Conservation (phyloP, 1,284 basidiomycete genomes). For the Puccinia polysora region DNA sequence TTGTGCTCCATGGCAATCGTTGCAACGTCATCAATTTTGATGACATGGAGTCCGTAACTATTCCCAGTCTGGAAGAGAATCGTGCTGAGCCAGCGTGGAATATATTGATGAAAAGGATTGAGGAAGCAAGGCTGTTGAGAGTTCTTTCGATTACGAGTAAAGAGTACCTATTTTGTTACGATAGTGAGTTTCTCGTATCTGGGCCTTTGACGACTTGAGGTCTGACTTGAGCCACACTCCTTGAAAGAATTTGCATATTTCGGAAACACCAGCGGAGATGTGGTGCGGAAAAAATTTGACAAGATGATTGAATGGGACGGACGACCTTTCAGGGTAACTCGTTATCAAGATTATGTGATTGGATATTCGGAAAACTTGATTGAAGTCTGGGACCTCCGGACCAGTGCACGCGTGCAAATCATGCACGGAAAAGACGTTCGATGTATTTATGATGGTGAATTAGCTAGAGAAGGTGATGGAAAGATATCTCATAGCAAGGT, state of each 20-base stretch:
- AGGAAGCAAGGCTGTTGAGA: slow-evolving; percentile 71
- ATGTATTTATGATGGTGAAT: slow-evolving; percentile 61
- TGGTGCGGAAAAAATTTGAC: slow-evolving; percentile 57
- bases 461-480: too few species aligned
- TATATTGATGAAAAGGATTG: slow-evolving; percentile 72
- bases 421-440: slow-evolving; percentile 74
- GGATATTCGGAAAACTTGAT: slow-evolving; percentile 88
- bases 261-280: slow-evolving; percentile 76
- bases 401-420: slow-evolving; percentile 81
- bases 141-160: slow-evolving; percentile 70
- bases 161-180: slow-evolving; percentile 88
- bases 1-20: slow-evolving; percentile 22
- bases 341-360: slow-evolving; percentile 81
- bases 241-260: slow-evolving; percentile 71
- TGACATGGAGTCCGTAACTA: slow-evolving; percentile 67
- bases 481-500: too few species aligned
- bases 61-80: slow-evolving; percentile 55
- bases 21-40: slow-evolving; percentile 65
- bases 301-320: slow-evolving; percentile 92
- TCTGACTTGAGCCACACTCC: background rate
- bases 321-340: slow-evolving; percentile 75
- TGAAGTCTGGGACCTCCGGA: slow-evolving; percentile 80
- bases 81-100: slow-evolving; percentile 67
- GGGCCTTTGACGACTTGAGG: too few species aligned
- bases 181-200: slow-evolving; percentile 54